Evolutionary conservation across 176 grass and related monocot genomes (phyloP), one percentile per base, ranked within the genome.

Genomic region (Oryza meridionalis): DNA sequence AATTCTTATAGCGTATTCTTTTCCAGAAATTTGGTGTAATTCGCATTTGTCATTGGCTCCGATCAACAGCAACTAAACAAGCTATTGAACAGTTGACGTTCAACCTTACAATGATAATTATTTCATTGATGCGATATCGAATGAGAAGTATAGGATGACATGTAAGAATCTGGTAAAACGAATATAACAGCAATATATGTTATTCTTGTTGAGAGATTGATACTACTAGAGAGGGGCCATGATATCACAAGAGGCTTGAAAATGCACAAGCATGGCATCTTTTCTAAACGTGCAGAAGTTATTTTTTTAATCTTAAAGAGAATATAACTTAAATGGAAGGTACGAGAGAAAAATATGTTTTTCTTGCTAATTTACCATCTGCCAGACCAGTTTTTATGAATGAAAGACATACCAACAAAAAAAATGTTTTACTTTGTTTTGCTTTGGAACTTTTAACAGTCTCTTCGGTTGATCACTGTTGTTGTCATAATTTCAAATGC

Each of bases 1-100:
- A 73, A 78, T 72, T 72, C 29, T 31, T 31, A 5, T 31, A 9
- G 3, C 13, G 11, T 33, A 50, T 67, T 82, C 79, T 5, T n/a
- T 24, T 72, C 51, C 29, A 83, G 13, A 44, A 67, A 55, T 43
- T 66, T 78, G 74, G 10, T 73, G 42, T 25, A 35, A 88, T 79
- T 6, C 45, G 5, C 43, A 4, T 14, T 72, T 68, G 68, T 79
- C 59, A 44, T 16, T 55, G 78, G 67, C 45, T 44, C 50, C n/a
- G 17, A 4, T 44, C 24, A 7, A 70, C 4, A 46, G 35, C 61
- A 59, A 37, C 4, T 32, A 15, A 26, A 8, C 21, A 63, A 63
- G 53, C 14, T 38, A 42, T 70, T 78, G 10, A n/a, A 13, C 44
- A 55, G 12, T 67, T 78, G 58, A 43, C 81, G 38, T 74, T 74